Evolutionary conservation across 768 basidiomycete species (phyloP), one percentile per base, ranked within the genome.

Genomic region (Rossbeevera mucosa): DNA sequence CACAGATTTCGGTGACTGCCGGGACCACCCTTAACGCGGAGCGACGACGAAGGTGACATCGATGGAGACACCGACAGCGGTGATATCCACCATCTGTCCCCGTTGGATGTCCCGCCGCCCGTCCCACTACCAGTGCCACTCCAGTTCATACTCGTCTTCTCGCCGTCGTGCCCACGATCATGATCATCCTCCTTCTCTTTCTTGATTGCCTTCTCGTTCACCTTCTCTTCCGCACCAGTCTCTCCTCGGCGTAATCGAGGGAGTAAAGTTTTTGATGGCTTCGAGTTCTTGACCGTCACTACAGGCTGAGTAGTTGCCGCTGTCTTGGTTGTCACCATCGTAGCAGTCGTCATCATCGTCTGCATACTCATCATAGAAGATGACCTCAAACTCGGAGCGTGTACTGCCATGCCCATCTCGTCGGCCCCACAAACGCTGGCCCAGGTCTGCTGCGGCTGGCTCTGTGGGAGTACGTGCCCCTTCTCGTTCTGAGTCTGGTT

Each of bases 331-430:
- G 36, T 38, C 36, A 11, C 5, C 18, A 11, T 38, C 18, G 36
- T 38, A 7, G 36, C 36, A 38, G 36, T 38, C 36, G 36, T 38
- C 36, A 16, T 16, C 11, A 58, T 50, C n/a, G 51, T 7, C 16
- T 53, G 22, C 8, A 49, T 5, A 44, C 43, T 53, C 2, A 64
- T 56, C 62, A 56, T 31, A 8, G 62, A 64, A 30, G 40, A 51
- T 22, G 48, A 53, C 7, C 63, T 64, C 73, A 72, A 69, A 20
- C 36, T 20, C 18, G 18, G 18, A 11, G 36, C 9, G 33, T 14
- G 18, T 30, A 45, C 20, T 2, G 29, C 28, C 46, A 48, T 13
- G 3, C 59, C 59, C 59, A 58, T 51, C 51, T 60, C 59, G 33
- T 60, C 59, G 20, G 36, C 40, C 18, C 29, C 42, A 1, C 33